These are phyloP conservation scores for Ramaria sp. DNA, from an alignment of 768 basidiomycete genomes.

Conservation along the genomic window DNA sequence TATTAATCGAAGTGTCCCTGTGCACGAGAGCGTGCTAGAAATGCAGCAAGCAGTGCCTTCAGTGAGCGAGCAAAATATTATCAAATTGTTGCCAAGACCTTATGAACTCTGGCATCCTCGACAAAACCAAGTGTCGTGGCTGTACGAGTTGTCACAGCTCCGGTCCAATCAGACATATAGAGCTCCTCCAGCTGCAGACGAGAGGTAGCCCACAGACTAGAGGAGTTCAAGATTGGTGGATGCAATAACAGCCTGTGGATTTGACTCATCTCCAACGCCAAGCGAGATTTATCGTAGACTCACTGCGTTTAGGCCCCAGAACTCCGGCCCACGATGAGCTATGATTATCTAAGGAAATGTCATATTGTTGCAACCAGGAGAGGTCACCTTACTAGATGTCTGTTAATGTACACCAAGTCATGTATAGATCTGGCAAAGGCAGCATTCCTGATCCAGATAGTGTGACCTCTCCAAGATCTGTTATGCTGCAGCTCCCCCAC, in stretches of 20 bases:
- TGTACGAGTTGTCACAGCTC: slow-evolving; percentile 76
- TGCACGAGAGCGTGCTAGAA: slow-evolving; percentile 15
- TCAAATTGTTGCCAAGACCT: slow-evolving; percentile 29
- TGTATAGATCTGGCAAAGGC: too few relatives aligned
- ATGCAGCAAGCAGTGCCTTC: background rate
- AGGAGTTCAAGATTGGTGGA: slow-evolving; percentile 66
- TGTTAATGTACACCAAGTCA: too few relatives aligned
- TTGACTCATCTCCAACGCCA: slow-evolving; percentile 34
- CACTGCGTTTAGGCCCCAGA: too few relatives aligned
- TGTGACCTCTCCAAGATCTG: too few relatives aligned
- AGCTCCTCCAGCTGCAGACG: slow-evolving; percentile 51
- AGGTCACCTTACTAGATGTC: too few relatives aligned
- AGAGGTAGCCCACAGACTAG: slow-evolving; percentile 76
- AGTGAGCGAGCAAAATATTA: background rate
- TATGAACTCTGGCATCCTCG: slow-evolving; percentile 48
- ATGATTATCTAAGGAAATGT: too few relatives aligned
- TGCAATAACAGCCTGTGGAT: slow-evolving; percentile 45
- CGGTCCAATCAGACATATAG: slow-evolving; percentile 56
- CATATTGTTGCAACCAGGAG: too few relatives aligned
- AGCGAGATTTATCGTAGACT: too few relatives aligned
- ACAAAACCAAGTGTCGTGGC: slow-evolving; percentile 58
- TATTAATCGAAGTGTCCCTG: slow-evolving; percentile 54
- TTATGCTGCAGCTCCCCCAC: too few relatives aligned
- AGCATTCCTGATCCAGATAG: too few relatives aligned
- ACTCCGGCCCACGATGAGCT: too few relatives aligned